phyloP scores from a whole-genome alignment of 2,329 filamentous ascomycete genomes.

The Trichophyton verrucosum region DNA sequence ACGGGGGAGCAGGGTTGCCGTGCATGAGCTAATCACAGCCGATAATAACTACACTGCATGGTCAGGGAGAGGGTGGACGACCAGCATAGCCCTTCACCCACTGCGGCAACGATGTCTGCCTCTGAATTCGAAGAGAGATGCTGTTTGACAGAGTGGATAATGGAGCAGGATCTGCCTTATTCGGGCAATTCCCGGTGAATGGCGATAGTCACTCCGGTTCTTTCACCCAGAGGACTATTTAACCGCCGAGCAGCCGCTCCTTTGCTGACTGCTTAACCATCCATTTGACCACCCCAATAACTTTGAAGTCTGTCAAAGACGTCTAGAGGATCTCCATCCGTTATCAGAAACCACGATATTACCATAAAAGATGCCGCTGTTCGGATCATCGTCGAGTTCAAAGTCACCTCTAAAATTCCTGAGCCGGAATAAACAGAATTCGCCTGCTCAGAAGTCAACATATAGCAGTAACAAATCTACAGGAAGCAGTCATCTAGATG shows the following conservation, averaged over 20 bases:
- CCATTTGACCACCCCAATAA: background rate
- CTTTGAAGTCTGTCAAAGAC: background rate
- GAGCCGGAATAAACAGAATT: background rate
- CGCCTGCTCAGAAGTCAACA: background rate
- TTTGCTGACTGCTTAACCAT: background rate
- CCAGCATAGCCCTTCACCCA: background rate
- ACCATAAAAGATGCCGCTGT: constrained; percentile 2
- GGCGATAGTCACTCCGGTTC: background rate
- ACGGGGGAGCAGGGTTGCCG: no score
- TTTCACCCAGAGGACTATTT: background rate
- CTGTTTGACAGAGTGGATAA: background rate
- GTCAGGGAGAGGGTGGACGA: no score
- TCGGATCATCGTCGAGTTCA: constrained; percentile 3
- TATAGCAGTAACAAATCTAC: background rate
- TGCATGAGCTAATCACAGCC: no score
- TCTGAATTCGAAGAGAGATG: background rate
- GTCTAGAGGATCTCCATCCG: background rate
- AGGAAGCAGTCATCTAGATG: constrained; percentile 20
- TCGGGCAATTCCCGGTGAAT: background rate
- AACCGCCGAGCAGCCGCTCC: background rate
- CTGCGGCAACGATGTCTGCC: background rate
- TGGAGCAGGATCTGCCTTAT: background rate
- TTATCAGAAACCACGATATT: background rate
- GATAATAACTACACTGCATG: no score
- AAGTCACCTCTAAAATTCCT: constrained; percentile 3